Conservation (phyloP, 139 green algal genomes). For the Cymbomonas tetramitiformis region DNA sequence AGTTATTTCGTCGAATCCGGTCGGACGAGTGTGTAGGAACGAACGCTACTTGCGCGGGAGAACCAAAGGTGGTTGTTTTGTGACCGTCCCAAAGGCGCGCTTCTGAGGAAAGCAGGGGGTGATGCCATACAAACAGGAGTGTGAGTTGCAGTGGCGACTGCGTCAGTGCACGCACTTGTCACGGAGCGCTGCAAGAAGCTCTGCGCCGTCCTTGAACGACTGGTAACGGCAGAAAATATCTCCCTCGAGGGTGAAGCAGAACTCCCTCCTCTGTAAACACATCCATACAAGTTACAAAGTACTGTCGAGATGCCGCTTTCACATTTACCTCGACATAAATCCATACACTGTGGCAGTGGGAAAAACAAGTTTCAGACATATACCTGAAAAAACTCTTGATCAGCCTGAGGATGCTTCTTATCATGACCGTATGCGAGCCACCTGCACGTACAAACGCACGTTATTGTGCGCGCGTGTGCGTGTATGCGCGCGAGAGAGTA, state of each 20-base stretch:
- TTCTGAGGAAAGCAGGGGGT: neutral
- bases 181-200: slow-evolving; percentile 53
- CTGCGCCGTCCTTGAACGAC: slow-evolving; percentile 69
- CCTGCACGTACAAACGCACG: no score
- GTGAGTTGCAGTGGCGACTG: neutral
- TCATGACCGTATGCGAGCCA: slow-evolving; percentile 87
- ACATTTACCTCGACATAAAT: no score
- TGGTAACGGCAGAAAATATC: slow-evolving; percentile 98
- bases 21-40: no score
- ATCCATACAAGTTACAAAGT: neutral
- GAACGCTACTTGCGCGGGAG: no score
- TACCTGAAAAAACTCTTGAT: slow-evolving; percentile 30
- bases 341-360: no score
- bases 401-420: slow-evolving; percentile 52
- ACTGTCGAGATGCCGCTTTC: neutral
- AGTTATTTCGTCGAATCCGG: no score
- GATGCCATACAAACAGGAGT: neutral
- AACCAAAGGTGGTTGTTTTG: no score
- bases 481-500: no score
- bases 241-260: slow-evolving; percentile 92
- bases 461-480: no score
- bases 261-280: slow-evolving; percentile 71
- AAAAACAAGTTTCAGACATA: no score
- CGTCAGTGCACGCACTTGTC: no score
- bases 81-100: neutral